phyloP scores from a whole-genome alignment of 192 early-diverging fungal genomes.

The Coemansia sp. region DNA sequence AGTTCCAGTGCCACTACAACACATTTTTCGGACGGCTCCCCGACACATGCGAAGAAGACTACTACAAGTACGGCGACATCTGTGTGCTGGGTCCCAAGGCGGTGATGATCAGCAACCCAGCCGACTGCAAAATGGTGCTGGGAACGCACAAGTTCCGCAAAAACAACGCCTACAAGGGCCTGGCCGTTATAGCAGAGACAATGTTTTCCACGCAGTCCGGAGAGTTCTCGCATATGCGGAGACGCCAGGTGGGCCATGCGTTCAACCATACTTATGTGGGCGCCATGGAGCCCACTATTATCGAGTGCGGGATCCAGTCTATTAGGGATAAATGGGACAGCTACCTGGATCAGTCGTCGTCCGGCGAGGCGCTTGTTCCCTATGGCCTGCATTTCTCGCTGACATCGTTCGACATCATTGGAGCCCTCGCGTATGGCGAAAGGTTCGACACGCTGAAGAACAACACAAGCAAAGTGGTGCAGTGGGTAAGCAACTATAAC shows the following conservation, averaged over 20 bases:
- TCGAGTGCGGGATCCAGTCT: slow-evolving; percentile 15
- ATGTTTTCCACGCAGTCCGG: slow-evolving; percentile 25
- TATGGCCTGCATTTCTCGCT: slow-evolving; percentile 15
- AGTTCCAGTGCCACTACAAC: neutral
- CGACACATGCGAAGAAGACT: slow-evolving; percentile 15
- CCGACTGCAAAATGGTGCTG: slow-evolving; percentile 18
- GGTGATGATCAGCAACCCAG: slow-evolving; percentile 24
- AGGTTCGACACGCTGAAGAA: slow-evolving; percentile 5
- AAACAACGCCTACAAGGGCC: slow-evolving; percentile 16
- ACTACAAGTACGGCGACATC: slow-evolving; percentile 37
- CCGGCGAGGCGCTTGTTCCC: slow-evolving; percentile 1
- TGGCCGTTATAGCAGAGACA: slow-evolving; percentile 11
- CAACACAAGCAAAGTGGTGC: slow-evolving; percentile 7
- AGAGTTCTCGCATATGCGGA: slow-evolving; percentile 6
- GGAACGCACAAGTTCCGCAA: slow-evolving; percentile 23
- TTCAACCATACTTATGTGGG: neutral
- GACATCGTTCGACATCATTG: slow-evolving; percentile 23
- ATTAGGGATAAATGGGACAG: slow-evolving; percentile 19
- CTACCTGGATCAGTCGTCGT: neutral
- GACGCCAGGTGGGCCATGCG: slow-evolving; percentile 14
- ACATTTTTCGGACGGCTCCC: slow-evolving; percentile 7
- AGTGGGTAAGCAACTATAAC: slow-evolving; percentile 21
- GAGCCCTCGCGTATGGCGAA: slow-evolving; percentile 28
- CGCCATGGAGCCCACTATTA: slow-evolving; percentile 23
- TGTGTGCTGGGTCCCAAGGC: slow-evolving; percentile 14